These are phyloP conservation scores for Pinus tabuliformis DNA, from an alignment of 75 land plant species.

Conservation along the genomic window DNA sequence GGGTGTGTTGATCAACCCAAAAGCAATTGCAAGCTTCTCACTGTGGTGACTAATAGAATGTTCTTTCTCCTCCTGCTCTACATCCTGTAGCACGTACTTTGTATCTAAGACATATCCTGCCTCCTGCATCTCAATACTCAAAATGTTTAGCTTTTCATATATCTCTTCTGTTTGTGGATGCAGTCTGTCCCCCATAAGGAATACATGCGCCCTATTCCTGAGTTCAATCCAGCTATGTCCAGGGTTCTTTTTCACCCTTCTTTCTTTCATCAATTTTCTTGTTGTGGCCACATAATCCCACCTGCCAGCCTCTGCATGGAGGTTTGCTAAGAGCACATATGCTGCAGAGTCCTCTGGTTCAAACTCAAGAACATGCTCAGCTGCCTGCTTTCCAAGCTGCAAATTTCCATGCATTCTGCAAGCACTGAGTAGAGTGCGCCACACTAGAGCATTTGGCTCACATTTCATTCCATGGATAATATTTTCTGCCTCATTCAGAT, in stretches of 20 bases:
- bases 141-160: constrained; percentile 9
- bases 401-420: constrained; percentile 42
- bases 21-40: constrained; percentile 35
- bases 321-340: constrained; percentile 46
- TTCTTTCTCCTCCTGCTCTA: constrained; percentile 1
- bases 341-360: constrained; percentile 49
- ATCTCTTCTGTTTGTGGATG: constrained; percentile 15
- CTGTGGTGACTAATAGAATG: constrained; percentile 16
- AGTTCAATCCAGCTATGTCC: constrained; percentile 15
- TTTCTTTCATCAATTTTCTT: constrained; percentile 13
- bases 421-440: constrained; percentile 55
- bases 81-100: constrained; percentile 16
- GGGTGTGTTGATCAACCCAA: constrained; percentile 26
- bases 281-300: constrained; percentile 10
- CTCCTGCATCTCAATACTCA: constrained; percentile 10
- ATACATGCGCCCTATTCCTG: constrained; percentile 5
- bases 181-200: constrained; percentile 8
- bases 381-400: constrained; percentile 50
- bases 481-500: constrained; percentile 38
- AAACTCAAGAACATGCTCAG: constrained; percentile 33
- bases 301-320: constrained; percentile 40
- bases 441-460: constrained; percentile 43
- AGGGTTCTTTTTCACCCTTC: constrained; percentile 8
- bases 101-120: constrained; percentile 16
- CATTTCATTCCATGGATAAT: constrained; percentile 49